Conservation (phyloP, 257 asterid genomes). For the Plantago elongata region DNA sequence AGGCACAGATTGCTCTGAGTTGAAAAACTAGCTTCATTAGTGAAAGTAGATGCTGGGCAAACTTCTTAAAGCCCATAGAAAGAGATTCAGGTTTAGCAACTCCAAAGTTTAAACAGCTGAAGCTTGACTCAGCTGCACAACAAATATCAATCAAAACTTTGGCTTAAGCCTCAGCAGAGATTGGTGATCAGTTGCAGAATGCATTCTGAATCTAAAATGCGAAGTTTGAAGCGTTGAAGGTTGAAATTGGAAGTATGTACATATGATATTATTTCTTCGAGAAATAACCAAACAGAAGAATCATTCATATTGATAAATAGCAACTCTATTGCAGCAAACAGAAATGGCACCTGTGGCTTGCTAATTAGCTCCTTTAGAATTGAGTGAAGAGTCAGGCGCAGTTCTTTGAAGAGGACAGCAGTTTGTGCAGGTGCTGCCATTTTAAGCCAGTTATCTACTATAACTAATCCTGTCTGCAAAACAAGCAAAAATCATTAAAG, state of each 20-base stretch:
- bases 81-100: background rate
- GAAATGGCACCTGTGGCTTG: conserved; percentile 67
- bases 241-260: too few relatives aligned
- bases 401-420: conserved; percentile 89
- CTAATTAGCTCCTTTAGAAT: conserved; percentile 78
- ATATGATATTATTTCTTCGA: background rate
- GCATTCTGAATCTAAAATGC: too few relatives aligned
- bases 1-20: background rate
- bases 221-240: too few relatives aligned
- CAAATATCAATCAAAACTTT: background rate
- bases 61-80: background rate
- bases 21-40: background rate
- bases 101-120: background rate
- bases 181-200: too few relatives aligned
- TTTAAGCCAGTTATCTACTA: conserved; percentile 80
- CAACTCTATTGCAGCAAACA: conserved; percentile 1
- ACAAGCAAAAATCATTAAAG: conserved; percentile 20
- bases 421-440: conserved; percentile 92
- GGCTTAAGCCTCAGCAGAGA: too few relatives aligned
- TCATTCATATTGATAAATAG: background rate
- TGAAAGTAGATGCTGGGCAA: background rate
- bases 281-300: background rate
- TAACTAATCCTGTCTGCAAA: conserved; percentile 70
- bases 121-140: background rate
- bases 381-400: conserved; percentile 70